These are phyloP conservation scores for Candida anglica DNA, from an alignment of 805 yeast genomes.

Conservation along the genomic window DNA sequence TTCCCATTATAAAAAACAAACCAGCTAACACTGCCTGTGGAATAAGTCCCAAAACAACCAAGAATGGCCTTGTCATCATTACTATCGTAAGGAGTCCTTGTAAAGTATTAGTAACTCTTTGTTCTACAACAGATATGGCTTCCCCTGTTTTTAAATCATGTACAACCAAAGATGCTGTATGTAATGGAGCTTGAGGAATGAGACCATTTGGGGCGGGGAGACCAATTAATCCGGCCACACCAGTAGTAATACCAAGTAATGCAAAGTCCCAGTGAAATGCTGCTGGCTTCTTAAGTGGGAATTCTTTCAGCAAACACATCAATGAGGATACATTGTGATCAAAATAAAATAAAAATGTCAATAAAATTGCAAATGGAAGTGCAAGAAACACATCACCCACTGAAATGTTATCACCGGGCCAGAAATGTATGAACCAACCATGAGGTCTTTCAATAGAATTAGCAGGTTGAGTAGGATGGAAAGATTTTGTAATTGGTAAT, in stretches of 20 bases:
- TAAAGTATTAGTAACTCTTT: conserved; percentile 74
- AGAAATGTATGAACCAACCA: conserved; percentile 78
- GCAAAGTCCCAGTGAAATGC: conserved; percentile 92
- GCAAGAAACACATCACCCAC: conserved; percentile 84
- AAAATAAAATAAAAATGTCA: conserved; percentile 84
- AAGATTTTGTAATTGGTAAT: conserved; percentile 69
- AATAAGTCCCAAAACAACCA: conserved; percentile 73
- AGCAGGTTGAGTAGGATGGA: conserved; percentile 56
- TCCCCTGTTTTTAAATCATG: conserved; percentile 34
- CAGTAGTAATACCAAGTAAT: conserved; percentile 80
- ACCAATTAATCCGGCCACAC: conserved; percentile 81
- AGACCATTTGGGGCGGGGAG: conserved; percentile 95
- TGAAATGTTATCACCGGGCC: conserved; percentile 53
- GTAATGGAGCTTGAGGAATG: conserved; percentile 96
- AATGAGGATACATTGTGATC: conserved; percentile 94
- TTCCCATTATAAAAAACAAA: conserved; percentile 88
- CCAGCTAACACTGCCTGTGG: conserved; percentile 96
- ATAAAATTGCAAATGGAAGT: conserved; percentile 82
- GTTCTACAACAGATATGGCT: conserved; percentile 73
- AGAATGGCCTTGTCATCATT: conserved; percentile 85
- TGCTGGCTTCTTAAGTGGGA: conserved; percentile 79
- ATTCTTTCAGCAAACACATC: conserved; percentile 84
- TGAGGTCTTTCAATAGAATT: conserved; percentile 35
- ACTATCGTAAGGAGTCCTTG: conserved; percentile 85
- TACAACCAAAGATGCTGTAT: conserved; percentile 72